These are phyloP conservation scores for Fusarium proliferatum DNA, from an alignment of 2,329 filamentous ascomycete genomes.

Conservation along the genomic window DNA sequence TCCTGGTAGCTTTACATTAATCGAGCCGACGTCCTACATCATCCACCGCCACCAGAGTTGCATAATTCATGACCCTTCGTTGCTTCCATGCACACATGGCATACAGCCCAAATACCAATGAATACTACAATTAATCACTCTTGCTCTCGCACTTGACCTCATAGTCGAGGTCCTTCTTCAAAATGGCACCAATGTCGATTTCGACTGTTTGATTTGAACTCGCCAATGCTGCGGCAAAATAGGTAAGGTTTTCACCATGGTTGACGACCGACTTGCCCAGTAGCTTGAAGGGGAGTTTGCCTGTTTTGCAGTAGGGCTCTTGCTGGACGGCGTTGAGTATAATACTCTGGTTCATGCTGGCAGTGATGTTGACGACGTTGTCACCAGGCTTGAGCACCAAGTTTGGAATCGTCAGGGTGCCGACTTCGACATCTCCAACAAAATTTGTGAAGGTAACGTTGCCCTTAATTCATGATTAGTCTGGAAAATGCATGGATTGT, in stretches of 20 bases:
- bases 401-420: slow-evolving; percentile 67
- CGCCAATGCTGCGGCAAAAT: slow-evolving; percentile 66
- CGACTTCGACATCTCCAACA: slow-evolving; percentile 63
- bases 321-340: slow-evolving; percentile 56
- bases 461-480: slow-evolving; percentile 56
- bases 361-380: slow-evolving; percentile 66
- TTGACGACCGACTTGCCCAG: slow-evolving; percentile 63
- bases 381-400: slow-evolving; percentile 68
- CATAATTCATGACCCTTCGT: slow-evolving; percentile 1
- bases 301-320: slow-evolving; percentile 63
- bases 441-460: slow-evolving; percentile 71
- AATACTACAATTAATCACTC: slow-evolving; percentile 6
- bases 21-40: slow-evolving; percentile 4
- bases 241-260: slow-evolving; percentile 63
- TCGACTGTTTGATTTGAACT: slow-evolving; percentile 62
- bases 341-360: slow-evolving; percentile 61
- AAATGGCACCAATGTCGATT: slow-evolving; percentile 61
- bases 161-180: slow-evolving; percentile 50
- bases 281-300: slow-evolving; percentile 66
- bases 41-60: background rate
- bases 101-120: background rate
- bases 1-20: slow-evolving; percentile 27
- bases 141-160: slow-evolving; percentile 40
- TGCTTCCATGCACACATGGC: background rate
- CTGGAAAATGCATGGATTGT: background rate